Evolutionary conservation across 2,329 filamentous ascomycete species (phyloP), one percentile per base, ranked within the genome.

Genomic region (Chaetomium globosum): DNA sequence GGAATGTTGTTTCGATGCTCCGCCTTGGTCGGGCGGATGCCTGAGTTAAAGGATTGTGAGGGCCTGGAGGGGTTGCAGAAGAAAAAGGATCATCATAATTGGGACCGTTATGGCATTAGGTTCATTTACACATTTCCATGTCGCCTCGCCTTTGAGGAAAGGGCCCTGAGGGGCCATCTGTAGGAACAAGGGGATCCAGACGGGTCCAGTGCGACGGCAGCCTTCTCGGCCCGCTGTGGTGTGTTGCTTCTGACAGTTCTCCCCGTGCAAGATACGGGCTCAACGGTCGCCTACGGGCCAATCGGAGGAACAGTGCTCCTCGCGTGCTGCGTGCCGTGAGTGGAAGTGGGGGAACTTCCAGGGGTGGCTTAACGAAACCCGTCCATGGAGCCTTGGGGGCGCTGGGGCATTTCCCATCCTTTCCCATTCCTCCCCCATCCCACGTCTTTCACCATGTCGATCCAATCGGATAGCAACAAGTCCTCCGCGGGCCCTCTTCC

Each of bases 281-380:
- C 51, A 54, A 54, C 26, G 51, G 51, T 33, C 51, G 51, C 19
- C 51, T n/a, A 31, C 10, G 26, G 16, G 26, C 51, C 51, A 54
- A 54, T 54, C 26, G 51, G 51, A 33, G 16, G 13, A 16, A 1
- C 12, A 16, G 39, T 7, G 16, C 16, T 5, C 39, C 16, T 43
- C 39, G 39, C 39, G 39, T 43, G 39, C 7, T 43, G 39, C 39
- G 16, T 43, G 39, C 39, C 16, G 16, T 19, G 16, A 43, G 39
- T 43, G 5, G 13, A n/a, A 43, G 39, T 43, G 39, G 39, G 39
- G 39, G 39, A 16, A 39, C 5, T 7, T 19, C 16, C 39, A 43
- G 39, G 39, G 39, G 4, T 43, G 16, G 16, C 39, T 43, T 43
- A 16, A n/a, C 39, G 16, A 43, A 43, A 3, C 16, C 16, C 39